phyloP scores from a whole-genome alignment of 495 filamentous ascomycete genomes.

The Aspergillus conjunctus region DNA sequence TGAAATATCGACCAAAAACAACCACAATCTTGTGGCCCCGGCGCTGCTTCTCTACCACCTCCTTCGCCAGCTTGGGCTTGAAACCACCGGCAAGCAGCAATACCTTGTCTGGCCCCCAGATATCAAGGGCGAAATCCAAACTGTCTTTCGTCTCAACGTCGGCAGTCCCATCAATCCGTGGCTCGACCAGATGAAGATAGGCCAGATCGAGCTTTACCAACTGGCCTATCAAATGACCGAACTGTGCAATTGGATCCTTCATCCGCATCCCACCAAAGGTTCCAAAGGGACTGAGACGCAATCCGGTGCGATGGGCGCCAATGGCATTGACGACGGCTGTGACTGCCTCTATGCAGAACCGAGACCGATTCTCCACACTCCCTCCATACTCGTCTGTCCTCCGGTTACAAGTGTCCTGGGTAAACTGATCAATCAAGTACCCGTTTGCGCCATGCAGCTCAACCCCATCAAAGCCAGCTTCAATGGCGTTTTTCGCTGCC shows the following conservation, averaged over 20 bases:
- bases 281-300: background rate
- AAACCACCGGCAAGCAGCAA: background rate
- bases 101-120: background rate
- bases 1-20: slow-evolving; percentile 3
- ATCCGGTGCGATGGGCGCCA: background rate
- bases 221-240: background rate
- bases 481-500: slow-evolving; percentile 37
- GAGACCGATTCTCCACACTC: slow-evolving; percentile 47
- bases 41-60: background rate
- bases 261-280: background rate
- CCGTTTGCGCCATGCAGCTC: slow-evolving; percentile 56
- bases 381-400: slow-evolving; percentile 53
- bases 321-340: slow-evolving; percentile 31
- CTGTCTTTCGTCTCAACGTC: background rate
- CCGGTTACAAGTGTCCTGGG: slow-evolving; percentile 47
- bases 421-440: slow-evolving; percentile 54
- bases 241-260: background rate
- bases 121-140: slow-evolving; percentile 2
- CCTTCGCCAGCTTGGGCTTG: background rate
- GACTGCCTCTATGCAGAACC: slow-evolving; percentile 42
- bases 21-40: background rate
- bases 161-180: slow-evolving; percentile 1
- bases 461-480: slow-evolving; percentile 48
- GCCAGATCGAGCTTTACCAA: background rate
- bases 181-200: slow-evolving; percentile 1